A percentile compares a stretch with the other conserved stretches of the same genome.
Conservation (phyloP, 148 eudicot genomes). For the Euryodendron excelsum region DNA sequence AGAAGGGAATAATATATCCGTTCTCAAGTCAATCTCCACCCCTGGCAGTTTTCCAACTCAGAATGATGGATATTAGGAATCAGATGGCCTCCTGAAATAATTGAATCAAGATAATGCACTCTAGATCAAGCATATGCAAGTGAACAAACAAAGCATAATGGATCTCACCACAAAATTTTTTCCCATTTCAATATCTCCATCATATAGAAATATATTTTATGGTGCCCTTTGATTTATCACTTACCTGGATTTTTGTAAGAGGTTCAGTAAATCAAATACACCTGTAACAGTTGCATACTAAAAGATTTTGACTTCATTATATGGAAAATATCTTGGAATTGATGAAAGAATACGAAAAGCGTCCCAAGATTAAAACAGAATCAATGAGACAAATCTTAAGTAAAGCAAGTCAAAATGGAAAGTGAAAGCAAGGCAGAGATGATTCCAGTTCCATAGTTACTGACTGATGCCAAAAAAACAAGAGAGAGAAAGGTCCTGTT, state of each 20-base stretch:
- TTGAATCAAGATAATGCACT: no score
- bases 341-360: background rate
- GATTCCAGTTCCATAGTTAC: background rate
- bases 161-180: background rate
- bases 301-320: no score
- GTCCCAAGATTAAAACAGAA: background rate
- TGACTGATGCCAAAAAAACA: background rate
- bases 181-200: background rate
- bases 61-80: no score
- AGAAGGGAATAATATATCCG: background rate
- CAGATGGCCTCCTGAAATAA: background rate
- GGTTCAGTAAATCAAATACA: no score
- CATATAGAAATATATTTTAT: background rate
- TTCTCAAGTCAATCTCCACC: no score
- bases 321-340: no score
- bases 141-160: no score
- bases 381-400: background rate
- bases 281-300: background rate
- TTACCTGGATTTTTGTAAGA: background rate
- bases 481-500: background rate
- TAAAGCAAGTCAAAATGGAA: background rate
- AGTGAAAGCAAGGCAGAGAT: background rate
- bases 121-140: background rate
- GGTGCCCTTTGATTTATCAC: background rate
- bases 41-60: no score